Conservation (phyloP, 148 eudicot genomes). For the Rhododendron ovatum region DNA sequence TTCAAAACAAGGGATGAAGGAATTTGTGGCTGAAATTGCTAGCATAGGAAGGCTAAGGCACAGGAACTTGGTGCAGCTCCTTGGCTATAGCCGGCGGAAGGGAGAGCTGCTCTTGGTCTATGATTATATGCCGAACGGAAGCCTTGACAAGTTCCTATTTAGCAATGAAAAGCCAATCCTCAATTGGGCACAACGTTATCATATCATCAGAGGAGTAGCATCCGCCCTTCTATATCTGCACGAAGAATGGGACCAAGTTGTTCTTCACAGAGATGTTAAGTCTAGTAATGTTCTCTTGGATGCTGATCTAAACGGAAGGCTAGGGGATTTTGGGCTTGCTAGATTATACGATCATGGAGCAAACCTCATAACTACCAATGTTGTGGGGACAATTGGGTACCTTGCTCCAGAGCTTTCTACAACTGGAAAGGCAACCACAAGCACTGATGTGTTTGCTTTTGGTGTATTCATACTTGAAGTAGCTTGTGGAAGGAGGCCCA, state of each 20-base stretch:
- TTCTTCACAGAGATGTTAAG: slow-evolving; percentile 42
- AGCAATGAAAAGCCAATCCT: too few species aligned
- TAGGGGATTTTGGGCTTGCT: slow-evolving; percentile 47
- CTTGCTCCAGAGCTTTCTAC: slow-evolving; percentile 16
- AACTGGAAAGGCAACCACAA: slow-evolving; percentile 33
- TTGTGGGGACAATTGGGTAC: slow-evolving; percentile 29
- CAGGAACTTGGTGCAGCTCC: too few species aligned
- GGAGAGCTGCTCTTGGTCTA: too few species aligned
- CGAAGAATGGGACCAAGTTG: slow-evolving; percentile 51
- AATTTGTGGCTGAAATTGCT: too few species aligned
- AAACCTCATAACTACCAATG: slow-evolving; percentile 36
- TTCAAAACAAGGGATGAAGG: too few species aligned
- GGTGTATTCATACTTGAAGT: slow-evolving; percentile 36
- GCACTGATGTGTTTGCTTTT: slow-evolving; percentile 34
- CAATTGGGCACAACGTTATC: too few species aligned
- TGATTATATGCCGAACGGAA: too few species aligned
- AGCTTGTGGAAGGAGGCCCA: slow-evolving; percentile 20
- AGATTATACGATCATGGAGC: slow-evolving; percentile 38
- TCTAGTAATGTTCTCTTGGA: slow-evolving; percentile 42
- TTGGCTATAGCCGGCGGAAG: too few species aligned
- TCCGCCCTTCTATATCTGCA: slow-evolving; percentile 11
- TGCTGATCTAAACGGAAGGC: slow-evolving; percentile 29
- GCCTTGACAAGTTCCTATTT: too few species aligned
- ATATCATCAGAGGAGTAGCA: too few species aligned
- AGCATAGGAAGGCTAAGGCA: too few species aligned